Evolutionary conservation across 129 eudicot genomes (phyloP), one percentile per base, ranked within the genome.

Genomic region (Chrysanthemum seticuspe): DNA sequence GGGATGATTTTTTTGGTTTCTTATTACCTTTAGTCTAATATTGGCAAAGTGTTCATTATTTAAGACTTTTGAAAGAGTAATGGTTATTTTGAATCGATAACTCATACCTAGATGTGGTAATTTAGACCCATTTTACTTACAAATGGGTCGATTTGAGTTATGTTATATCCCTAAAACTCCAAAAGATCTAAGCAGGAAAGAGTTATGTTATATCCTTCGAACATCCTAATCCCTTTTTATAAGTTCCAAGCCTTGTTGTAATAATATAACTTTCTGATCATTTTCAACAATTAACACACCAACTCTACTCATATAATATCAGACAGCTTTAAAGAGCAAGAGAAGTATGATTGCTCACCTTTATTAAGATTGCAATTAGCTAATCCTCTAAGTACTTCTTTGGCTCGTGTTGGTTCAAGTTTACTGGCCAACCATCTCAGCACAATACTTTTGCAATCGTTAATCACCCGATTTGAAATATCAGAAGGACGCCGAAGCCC

Each of bases 341-440:
- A 29, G 62, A 19, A 67, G 21, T 18, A 59, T 10, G 68, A 58
- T 36, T 10, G 19, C 83, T 85, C 19, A 94, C 98, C 98, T 86
- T 94, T 90, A 76, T 94, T 94, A 54, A 86, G 88, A 16, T 89
- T 94, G 96, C 98, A 94, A 74, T 90, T 94, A 15, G 97, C 86
- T 62, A 94, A 80, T 65, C 98, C 98, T 78, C 97, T 73, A 68
- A 94, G 86, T 67, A 90, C 92, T 62, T 86, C 91, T 72, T 90
- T 94, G 10, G 98, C 98, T 72, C 57, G 74, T 70, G 82, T 58
- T 63, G 96, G 87, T 72, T 90, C 90, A 55, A 87, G 97, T 80
- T 86, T 94, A 76, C 96, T 94, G 9, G 96, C 97, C 70, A 94
- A 82, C 97, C 97, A 94, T 45, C 98, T 72, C 64, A 85, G 83